phyloP scores from a whole-genome alignment of 2,329 filamentous ascomycete species.

The Mycogone perniciosa region DNA sequence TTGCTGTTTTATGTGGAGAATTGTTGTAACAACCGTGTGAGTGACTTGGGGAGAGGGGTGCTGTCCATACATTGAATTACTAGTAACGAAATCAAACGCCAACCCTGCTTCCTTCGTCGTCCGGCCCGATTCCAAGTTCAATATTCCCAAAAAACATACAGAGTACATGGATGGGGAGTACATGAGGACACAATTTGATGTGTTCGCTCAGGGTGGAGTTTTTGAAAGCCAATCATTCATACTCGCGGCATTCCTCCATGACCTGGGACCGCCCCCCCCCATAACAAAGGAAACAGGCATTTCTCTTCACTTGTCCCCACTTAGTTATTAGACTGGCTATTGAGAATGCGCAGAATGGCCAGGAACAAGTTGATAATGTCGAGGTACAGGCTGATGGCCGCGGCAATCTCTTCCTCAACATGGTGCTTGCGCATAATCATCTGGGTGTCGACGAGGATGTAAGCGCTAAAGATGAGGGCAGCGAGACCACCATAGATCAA shows the following conservation, averaged over 20 bases:
- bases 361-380: constrained; percentile 97
- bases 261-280: no score
- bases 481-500: constrained; percentile 76
- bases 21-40: no score
- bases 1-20: no score
- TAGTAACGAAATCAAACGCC: neutral
- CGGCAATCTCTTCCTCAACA: constrained; percentile 95
- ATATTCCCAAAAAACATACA: neutral
- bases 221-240: neutral
- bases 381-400: constrained; percentile 88
- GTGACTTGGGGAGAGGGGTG: no score
- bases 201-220: no score
- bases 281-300: no score
- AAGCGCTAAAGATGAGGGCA: constrained; percentile 85
- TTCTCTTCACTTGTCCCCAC: neutral
- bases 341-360: constrained; percentile 89
- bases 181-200: no score
- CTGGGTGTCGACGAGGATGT: constrained; percentile 95
- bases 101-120: neutral
- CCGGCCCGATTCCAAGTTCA: neutral
- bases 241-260: neutral
- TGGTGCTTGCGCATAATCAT: constrained; percentile 93
- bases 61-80: neutral
- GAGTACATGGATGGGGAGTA: no score
- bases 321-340: constrained; percentile 92